Percentiles rank a stretch among this genome's conserved stretches.
phyloP scores from a whole-genome alignment of 73 alveolate species.

The Effrenium voratum region DNA sequence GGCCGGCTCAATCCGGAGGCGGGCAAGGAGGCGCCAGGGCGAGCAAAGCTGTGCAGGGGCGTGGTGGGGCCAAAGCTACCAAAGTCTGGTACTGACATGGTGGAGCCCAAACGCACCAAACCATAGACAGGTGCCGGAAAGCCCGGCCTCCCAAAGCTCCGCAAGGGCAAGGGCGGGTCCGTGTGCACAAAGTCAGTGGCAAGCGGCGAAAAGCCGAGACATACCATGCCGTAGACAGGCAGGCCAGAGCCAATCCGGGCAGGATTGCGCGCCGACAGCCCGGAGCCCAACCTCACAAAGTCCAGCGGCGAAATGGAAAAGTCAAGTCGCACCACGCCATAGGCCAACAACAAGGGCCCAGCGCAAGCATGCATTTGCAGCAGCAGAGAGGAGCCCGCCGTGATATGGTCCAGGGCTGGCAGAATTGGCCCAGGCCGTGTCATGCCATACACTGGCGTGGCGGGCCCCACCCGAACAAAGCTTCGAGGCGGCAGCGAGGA shows the following conservation, averaged over 20 bases:
- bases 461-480: constrained; percentile 4
- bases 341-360: background rate
- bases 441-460: constrained; percentile 18
- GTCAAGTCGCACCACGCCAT: constrained; percentile 54
- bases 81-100: constrained; percentile 1
- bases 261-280: background rate
- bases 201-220: constrained; percentile 5
- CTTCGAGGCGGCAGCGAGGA: background rate
- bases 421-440: constrained; percentile 12
- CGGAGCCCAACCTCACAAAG: background rate
- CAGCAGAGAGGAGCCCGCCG: constrained; percentile 14
- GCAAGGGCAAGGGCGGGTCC: constrained; percentile 2
- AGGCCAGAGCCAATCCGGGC: background rate
- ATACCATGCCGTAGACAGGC: constrained; percentile 46
- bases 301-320: constrained; percentile 10
- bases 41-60: background rate
- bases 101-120: constrained; percentile 13
- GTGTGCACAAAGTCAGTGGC: constrained; percentile 9
- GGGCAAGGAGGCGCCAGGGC: constrained; percentile 12
- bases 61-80: constrained; percentile 16
- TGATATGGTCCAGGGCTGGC: constrained; percentile 41
- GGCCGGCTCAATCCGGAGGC: constrained; percentile 43
- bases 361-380: constrained; percentile 37
- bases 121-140: background rate
- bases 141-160: constrained; percentile 7